Evolutionary conservation across 306 rosid genomes (phyloP), one percentile per base, ranked within the genome.

Genomic region (Vigna angularis): DNA sequence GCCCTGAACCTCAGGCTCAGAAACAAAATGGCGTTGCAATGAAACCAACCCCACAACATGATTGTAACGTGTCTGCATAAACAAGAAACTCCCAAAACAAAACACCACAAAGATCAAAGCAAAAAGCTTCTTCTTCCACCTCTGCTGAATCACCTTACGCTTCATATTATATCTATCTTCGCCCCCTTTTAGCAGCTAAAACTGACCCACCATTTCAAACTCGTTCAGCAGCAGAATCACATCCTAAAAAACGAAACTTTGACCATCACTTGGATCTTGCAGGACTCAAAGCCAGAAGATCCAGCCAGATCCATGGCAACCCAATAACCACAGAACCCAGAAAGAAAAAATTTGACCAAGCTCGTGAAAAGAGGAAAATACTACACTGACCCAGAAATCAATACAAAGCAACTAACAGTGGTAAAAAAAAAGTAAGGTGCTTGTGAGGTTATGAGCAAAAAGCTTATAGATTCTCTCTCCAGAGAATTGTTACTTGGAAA

Each of bases 111-210:
- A 64, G 7, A 91, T 9, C 80, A 81, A 57, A 69, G 67, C 74
- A 17, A 88, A 81, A 12, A 90, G 72, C 81, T 85, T 96, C 91
- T 88, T 87, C 91, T 76, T 90, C 99, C 97, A 96, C 91, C 70
- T 92, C 30, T 83, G 79, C 73, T 81, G 98, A 78, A 85, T 26
- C 69, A 76, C 87, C 78, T 90, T 96, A 75, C 90, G 88, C 93
- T 91, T 96, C 99, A 96, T 82, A 16, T 82, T 95, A 64, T 76
- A 80, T 93, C 67, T 76, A 80, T 55, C 67, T 51, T 42, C 64
- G 55, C 78, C 79, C 28, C 86, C 52, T 78, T 72, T 70, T 75
- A 42, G 57, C 75, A 75, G 48, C 65, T 78, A 66, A 52, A 79
- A 79, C 66, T 40, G 42, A 36, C 81, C 84, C 81, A 76, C 74